Base-by-base conservation (phyloP, 2,329 filamentous ascomycete genomes). In the Stagonosporopsis cucurbitacearum region DNA sequence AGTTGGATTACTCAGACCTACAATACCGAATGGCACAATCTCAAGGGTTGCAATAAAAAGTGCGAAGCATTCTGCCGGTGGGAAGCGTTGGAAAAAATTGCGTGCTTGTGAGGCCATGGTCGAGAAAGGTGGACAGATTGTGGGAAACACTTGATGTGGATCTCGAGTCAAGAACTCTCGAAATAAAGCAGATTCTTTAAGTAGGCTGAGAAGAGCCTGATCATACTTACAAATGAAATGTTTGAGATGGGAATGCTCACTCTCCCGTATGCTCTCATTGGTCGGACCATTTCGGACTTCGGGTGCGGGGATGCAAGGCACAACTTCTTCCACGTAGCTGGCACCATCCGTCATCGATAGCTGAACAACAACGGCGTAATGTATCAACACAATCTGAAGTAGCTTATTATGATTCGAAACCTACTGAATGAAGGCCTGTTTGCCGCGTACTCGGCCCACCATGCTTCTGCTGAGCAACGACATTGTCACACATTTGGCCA, bases 31-130 rank as follows among this genome's bases (percentile, higher is more conserved):
- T 0, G 65, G 65, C 1, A 68, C 22, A 1, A 68, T 54, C 30
- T 68, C 65, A 19, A 68, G 61, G 2, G 64, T 62, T 15, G 60
- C 65, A 28, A 68, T 62, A 30, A 68, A 44, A 13, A 68, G 58
- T 9, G 65, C 65, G 6, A 68, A 57, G 36, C 65, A 68, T 61
- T 68, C 62, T 23, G 64, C 65, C 32, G 64, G 65, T 3, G 65
- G 65, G 15, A 67, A 62, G 13, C 51, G 55, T 7, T 63, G 50
- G 30, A 66, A 64, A 33, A 68, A 57, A 40, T 51, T 66, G 50
- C 58, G 59, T 17, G 39, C 55, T 51, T 56, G 57, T 9, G 50
- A 52, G 2, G 63, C 36, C 64, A 68, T 67, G 32, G 40, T 55
- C n/a, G n/a, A n/a, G 4, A 37, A 12, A 20, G 8, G 12, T 23